Percentiles rank a stretch among this genome's conserved stretches.
Conservation (phyloP, 495 filamentous ascomycete species). For the Daldinia childiae region DNA sequence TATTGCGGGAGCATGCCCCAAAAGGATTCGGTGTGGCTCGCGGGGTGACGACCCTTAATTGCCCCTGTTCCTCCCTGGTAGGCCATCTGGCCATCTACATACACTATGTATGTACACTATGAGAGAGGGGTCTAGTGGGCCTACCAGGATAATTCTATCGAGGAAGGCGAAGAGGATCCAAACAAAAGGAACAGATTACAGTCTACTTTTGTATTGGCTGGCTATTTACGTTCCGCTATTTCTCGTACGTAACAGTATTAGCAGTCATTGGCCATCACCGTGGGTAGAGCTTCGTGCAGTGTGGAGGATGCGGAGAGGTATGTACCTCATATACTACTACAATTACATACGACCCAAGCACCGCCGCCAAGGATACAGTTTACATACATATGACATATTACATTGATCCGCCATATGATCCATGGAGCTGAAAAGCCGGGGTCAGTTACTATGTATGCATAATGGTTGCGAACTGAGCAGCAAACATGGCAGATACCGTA, state of each 20-base stretch:
- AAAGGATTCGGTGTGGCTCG: slow-evolving; percentile 36
- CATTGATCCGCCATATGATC: neutral
- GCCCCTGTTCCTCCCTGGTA: neutral
- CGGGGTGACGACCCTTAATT: slow-evolving; percentile 17
- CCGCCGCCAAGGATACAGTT: neutral
- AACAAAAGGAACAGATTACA: slow-evolving; percentile 15
- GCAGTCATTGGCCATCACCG: slow-evolving; percentile 11
- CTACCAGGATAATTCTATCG: slow-evolving; percentile 5
- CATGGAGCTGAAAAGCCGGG: neutral
- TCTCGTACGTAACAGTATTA: slow-evolving; percentile 29
- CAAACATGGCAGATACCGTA: neutral
- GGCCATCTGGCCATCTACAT: too few species aligned
- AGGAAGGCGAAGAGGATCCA: slow-evolving; percentile 9
- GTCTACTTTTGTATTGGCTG: slow-evolving; percentile 21
- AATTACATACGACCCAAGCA: neutral
- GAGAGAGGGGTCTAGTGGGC: neutral
- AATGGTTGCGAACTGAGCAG: neutral
- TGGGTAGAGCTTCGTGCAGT: slow-evolving; percentile 16
- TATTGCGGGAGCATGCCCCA: slow-evolving; percentile 32
- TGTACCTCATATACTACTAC: neutral
- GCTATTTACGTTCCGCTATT: slow-evolving; percentile 15
- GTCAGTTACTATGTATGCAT: neutral
- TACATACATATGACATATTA: neutral
- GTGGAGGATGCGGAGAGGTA: neutral
- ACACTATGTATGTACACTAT: too few species aligned